Conservation (phyloP, 768 basidiomycete species). For the Hericium erinaceus region DNA sequence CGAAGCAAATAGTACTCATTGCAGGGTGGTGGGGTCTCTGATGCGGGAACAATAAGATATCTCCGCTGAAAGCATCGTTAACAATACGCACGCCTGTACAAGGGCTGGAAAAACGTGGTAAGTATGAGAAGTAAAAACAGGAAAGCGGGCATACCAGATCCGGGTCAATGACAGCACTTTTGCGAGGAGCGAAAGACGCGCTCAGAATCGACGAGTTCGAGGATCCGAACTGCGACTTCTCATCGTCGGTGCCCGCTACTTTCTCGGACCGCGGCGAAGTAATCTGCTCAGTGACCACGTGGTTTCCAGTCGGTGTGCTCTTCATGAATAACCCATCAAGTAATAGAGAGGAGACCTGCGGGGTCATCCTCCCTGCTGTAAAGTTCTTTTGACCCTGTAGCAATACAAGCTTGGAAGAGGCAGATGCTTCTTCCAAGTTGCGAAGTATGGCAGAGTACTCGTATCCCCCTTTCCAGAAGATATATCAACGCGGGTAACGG, state of each 20-base stretch:
- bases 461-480: slow-evolving; percentile 38
- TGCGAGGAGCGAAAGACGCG: not conserved
- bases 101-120: not conserved
- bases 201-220: not conserved
- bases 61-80: slow-evolving; percentile 2
- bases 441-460: slow-evolving; percentile 47
- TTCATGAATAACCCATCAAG: slow-evolving; percentile 44
- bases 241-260: not conserved
- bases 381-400: slow-evolving; percentile 40
- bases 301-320: slow-evolving; percentile 3
- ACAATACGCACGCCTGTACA: slow-evolving; percentile 8
- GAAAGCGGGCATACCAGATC: not conserved
- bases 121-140: not conserved
- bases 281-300: slow-evolving; percentile 12
- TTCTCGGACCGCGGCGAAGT: not conserved
- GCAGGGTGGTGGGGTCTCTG: slow-evolving; percentile 78
- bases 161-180: not conserved
- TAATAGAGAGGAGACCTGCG: slow-evolving; percentile 43
- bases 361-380: slow-evolving; percentile 34
- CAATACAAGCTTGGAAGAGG: slow-evolving; percentile 58
- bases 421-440: slow-evolving; percentile 48
- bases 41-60: not conserved
- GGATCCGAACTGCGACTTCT: not conserved
- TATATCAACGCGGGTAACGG: too few species aligned
- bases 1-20: slow-evolving; percentile 79